Base-by-base conservation (phyloP, 805 yeast genomes). In the Yarrowia sp. region DNA sequence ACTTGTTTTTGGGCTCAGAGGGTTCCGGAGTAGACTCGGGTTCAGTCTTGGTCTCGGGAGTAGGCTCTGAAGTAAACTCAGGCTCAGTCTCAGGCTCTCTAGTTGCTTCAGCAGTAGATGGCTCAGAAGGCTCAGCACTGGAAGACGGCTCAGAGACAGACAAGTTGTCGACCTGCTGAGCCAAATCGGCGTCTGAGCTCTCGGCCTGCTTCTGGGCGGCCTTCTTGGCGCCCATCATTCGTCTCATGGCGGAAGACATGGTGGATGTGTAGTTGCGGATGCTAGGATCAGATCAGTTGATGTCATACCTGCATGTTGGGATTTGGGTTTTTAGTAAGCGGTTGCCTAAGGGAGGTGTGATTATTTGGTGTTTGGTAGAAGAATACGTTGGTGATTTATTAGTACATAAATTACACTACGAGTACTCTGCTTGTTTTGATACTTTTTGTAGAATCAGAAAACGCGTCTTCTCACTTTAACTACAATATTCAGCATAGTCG, bases 161-260 rank as follows among this genome's bases (percentile, higher is more conserved):
- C 36, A 44, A 29, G 7, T 12, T 44, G 18, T 44, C 25, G 4
- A 44, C 51, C 25, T 44, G 25, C 4, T 44, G 22, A 13, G 25
- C 12, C 25, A 31, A 16, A 31, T n/a, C n/a, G n/a, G n/a, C n/a
- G 53, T 14, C 12, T 25, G 22, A 14, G 49, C 39, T 5, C n/a
- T 10, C 3, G 19, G 4, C 58, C 14, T 31, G 18, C 24, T 51
- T 51, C 42, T 51, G 58, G 58, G 58, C 58, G 4, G 42, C 58
- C 58, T 51, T 51, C 14, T 35, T 33, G 58, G 58, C 58, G 18
- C 58, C 58, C 41, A 51, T 51, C 58, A 51, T 51, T 21, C 58
- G 41, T 51, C 58, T 35, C 58, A 51, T 51, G n/a, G 58, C 58
- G 4, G 58, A 51, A 24, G 58, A 51, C 58, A 51, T 51, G 22